These are phyloP conservation scores for Graphiopsis chlorocephala DNA, from an alignment of 2,329 filamentous ascomycete genomes.

Conservation along the genomic window DNA sequence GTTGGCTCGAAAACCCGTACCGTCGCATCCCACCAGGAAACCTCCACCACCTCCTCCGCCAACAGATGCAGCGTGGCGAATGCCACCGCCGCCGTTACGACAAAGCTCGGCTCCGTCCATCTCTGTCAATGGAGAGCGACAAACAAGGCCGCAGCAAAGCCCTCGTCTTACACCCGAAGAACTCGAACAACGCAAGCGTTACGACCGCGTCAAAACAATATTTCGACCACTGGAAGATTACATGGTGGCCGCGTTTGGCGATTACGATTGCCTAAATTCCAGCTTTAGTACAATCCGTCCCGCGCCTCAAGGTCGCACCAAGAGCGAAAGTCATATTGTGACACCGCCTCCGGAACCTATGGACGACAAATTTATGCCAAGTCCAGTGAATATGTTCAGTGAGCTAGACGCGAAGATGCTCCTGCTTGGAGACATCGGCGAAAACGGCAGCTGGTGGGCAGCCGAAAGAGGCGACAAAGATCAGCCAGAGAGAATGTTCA, in stretches of 20 bases:
- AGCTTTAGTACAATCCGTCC: slow-evolving; percentile 64
- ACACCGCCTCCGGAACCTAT: slow-evolving; percentile 35
- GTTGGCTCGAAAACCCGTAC: slow-evolving; percentile 26
- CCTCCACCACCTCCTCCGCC: slow-evolving; percentile 33
- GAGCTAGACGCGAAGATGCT: slow-evolving; percentile 74
- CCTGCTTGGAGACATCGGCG: slow-evolving; percentile 70
- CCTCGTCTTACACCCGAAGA: slow-evolving; percentile 28
- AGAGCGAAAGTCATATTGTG: slow-evolving; percentile 45
- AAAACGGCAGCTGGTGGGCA: slow-evolving; percentile 77
- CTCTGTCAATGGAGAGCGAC: slow-evolving; percentile 21
- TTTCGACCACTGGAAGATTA: slow-evolving; percentile 80
- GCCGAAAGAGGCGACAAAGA: slow-evolving; percentile 52
- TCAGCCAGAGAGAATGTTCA: slow-evolving; percentile 28
- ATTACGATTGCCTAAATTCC: slow-evolving; percentile 69
- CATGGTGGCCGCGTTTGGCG: slow-evolving; percentile 65
- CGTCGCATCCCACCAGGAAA: slow-evolving; percentile 30
- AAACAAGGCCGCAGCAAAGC: slow-evolving; percentile 26
- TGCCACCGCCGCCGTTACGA: slow-evolving; percentile 12
- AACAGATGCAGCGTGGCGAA: slow-evolving; percentile 21
- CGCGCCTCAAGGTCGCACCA: slow-evolving; percentile 34
- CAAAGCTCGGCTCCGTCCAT: slow-evolving; percentile 3
- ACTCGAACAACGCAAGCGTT: slow-evolving; percentile 28
- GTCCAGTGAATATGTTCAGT: slow-evolving; percentile 46
- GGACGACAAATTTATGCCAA: slow-evolving; percentile 19
- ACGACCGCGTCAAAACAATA: slow-evolving; percentile 53